phyloP scores from a whole-genome alignment of 768 basidiomycete species.

The Russula brevipes region DNA sequence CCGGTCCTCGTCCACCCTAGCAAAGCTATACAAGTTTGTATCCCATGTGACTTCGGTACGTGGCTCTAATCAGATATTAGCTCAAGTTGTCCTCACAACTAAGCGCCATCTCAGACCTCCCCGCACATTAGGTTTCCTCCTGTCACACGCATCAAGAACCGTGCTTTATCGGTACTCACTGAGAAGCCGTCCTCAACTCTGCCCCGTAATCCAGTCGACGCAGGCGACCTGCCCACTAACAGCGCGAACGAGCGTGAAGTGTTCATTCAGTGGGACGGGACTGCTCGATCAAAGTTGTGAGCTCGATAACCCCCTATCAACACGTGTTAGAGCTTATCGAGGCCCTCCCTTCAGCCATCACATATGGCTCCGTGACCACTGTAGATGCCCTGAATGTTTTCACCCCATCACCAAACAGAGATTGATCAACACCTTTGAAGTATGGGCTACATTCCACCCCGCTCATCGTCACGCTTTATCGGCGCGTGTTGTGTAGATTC shows the following conservation, averaged over 20 bases:
- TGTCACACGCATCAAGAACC: not conserved
- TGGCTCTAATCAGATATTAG: not conserved
- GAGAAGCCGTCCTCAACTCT: not conserved
- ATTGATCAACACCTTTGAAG: constrained; percentile 81
- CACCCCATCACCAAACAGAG: constrained; percentile 87
- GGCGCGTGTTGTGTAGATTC: constrained; percentile 50
- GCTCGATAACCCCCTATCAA: constrained; percentile 30
- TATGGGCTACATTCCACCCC: constrained; percentile 31
- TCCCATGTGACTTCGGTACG: not conserved
- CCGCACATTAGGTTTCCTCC: not conserved
- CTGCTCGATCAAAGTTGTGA: constrained; percentile 73
- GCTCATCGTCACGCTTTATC: not conserved
- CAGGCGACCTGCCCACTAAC: constrained; percentile 30
- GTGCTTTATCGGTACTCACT: not conserved
- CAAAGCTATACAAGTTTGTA: not conserved
- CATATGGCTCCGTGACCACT: constrained; percentile 90
- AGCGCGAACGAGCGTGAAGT: constrained; percentile 57
- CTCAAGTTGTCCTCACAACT: not conserved
- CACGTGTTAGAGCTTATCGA: not conserved
- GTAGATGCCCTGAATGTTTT: constrained; percentile 81
- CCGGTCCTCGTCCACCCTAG: not conserved
- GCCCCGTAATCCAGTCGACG: not conserved
- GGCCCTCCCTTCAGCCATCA: constrained; percentile 58
- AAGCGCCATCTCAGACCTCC: not conserved
- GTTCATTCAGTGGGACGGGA: constrained; percentile 66